Base-by-base conservation (phyloP, 495 filamentous ascomycete species). In the Tuber microsphaerosporum region DNA sequence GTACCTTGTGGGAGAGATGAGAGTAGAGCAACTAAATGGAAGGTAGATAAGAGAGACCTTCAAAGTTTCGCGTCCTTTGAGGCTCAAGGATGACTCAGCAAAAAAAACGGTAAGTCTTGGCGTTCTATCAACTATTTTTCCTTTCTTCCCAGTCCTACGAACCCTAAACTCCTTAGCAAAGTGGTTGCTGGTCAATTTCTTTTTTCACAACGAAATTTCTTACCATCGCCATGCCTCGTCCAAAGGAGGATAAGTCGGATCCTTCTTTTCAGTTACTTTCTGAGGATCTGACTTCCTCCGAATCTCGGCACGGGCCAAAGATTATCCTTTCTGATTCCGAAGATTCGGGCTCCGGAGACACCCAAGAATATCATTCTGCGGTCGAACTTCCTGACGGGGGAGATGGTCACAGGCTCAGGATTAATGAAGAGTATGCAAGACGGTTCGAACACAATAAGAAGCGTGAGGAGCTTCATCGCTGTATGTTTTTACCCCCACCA, bases 361-460 rank as follows among this genome's bases (percentile, higher is more conserved):
- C 56, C 56, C 56, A 65, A 65, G 77, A 77, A 16, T 82, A 73
- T 43, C 80, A 79, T 65, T 79, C 80, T 16, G 76, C 80, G 16
- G 43, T 41, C 2, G 76, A 79, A 45, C 72, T 75, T 20, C 80
- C 74, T 8, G 46, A 77, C 39, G 46, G 77, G 44, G 86, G 84
- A 5, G 75, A 82, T 48, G 85, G 82, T 42, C 88, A 97, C 84
- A 94, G 91, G 81, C 56, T 65, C 31, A 65, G 26, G 26, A 90
- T 99, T 85, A 99, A 99, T 84, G 87, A 92, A 81, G 92, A 94
- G 72, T 99, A 91, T 83, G 95, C 95, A 73, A 89, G 89, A 79
- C 87, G 93, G 51, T 98, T 97, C 80, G 94, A 98, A 83, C 87
- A 97, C 83, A 99, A 99, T 85, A 97, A 97, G 86, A 95, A 94